Evolutionary conservation across 2,329 filamentous ascomycete genomes (phyloP), one percentile per base, ranked within the genome.

Genomic region (Trichophyton rubrum): DNA sequence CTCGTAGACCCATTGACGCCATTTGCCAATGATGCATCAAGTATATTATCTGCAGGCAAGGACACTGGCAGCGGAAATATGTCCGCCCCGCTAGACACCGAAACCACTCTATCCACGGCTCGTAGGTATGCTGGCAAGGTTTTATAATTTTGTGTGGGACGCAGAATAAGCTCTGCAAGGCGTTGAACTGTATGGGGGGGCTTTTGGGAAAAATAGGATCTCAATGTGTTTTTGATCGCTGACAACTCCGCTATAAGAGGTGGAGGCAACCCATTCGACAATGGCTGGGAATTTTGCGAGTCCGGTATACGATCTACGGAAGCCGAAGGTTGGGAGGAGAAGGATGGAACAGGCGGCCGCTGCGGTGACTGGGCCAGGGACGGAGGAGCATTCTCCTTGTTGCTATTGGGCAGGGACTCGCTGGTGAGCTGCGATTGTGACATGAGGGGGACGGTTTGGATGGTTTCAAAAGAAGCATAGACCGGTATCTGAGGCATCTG

Each of bases 181-280:
- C 93, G 87, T 75, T 99, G 93, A 63, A 96, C 82, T 2, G 93
- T 97, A 72, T 97, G 90, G 0, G 93, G 93, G 1, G 93, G 92
- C 67, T 88, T 82, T 2, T 79, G 77, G 22, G 82, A 71, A 73
- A 99, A 99, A 65, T 81, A 82, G 2, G 78, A 79, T 57, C 74
- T 78, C 43, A 96, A 78, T 15, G 85, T 84, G 15, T 70, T 71
- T 64, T 74, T 71, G 59, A 89, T 85, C 61, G 82, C 82, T 62
- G 74, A 71, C 55, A 89, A 75, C 69, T 89, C 82, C 59, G 80
- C 78, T 61, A 79, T 74, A 57, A 92, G 78, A 64, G 85, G 84
- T 6, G 79, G 78, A 1, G 88, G 87, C 13, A 91, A 78, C 17
- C 77, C 60, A 55, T 68, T 74, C 8, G 77, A 66, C n/a, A 72